Conservation (phyloP, 1,284 basidiomycete genomes). For the Amylostereum chailletii region DNA sequence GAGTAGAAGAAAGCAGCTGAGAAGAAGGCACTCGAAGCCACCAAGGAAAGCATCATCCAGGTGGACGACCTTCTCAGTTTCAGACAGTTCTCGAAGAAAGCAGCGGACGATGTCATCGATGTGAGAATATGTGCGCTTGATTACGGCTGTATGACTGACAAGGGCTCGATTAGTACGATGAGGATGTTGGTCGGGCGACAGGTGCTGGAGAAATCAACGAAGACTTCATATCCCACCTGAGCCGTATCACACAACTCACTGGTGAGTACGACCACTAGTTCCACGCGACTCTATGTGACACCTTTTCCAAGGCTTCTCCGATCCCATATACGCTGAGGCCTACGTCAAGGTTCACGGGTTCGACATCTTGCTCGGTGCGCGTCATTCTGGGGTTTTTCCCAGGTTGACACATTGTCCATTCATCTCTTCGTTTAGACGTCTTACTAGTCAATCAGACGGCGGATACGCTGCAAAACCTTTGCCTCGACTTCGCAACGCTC, state of each 20-base stretch:
- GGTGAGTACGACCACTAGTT: conserved; percentile 31
- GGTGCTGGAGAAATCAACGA: conserved; percentile 80
- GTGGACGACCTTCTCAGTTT: conserved; percentile 91
- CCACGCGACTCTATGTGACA: conserved; percentile 4
- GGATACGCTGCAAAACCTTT: conserved; percentile 94
- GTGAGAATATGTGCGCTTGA: conserved; percentile 36
- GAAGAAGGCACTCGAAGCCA: conserved; percentile 77
- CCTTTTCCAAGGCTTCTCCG: conserved; percentile 74
- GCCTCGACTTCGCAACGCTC: conserved; percentile 94
- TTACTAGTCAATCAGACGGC: conserved; percentile 95
- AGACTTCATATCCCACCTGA: conserved; percentile 96
- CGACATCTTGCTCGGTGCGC: conserved; percentile 82
- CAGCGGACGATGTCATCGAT: conserved; percentile 72
- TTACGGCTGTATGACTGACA: neutral
- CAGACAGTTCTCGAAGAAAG: conserved; percentile 92
- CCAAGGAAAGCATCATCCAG: conserved; percentile 72
- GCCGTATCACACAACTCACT: conserved; percentile 92
- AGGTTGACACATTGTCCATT: neutral
- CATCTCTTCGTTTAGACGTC: conserved; percentile 51
- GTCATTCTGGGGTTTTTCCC: conserved; percentile 11
- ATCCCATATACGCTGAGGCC: conserved; percentile 97
- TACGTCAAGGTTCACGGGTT: conserved; percentile 98
- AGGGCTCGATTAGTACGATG: conserved; percentile 58
- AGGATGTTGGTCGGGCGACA: conserved; percentile 87
- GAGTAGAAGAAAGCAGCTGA: conserved; percentile 72